These are phyloP conservation scores for Xylaria castorea DNA, from an alignment of 495 filamentous ascomycete genomes.

Conservation along the genomic window DNA sequence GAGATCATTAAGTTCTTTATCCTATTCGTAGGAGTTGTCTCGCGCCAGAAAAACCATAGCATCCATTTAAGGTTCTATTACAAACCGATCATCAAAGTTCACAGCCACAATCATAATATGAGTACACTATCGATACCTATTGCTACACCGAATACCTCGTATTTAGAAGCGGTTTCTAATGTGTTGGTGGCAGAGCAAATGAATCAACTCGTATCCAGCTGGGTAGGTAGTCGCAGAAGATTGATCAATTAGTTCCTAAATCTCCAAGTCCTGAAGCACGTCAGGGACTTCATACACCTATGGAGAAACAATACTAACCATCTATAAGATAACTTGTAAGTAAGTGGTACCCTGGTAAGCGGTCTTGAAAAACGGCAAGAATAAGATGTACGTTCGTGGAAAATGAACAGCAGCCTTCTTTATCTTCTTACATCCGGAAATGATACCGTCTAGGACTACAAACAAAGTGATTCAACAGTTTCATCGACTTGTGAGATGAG, in stretches of 20 bases:
- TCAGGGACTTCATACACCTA: neutral
- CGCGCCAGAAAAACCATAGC: neutral
- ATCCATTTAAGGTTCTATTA: neutral
- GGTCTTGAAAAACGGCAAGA: no score
- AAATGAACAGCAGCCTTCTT: neutral
- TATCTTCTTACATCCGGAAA: neutral
- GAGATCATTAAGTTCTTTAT: neutral
- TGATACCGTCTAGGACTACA: neutral
- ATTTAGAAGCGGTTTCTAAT: neutral
- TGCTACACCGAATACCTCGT: neutral
- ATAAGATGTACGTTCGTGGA: no score
- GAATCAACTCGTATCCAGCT: neutral
- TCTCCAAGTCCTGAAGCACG: neutral
- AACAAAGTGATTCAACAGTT: neutral
- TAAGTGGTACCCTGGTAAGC: no score
- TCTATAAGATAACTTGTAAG: no score
- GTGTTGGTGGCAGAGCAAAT: neutral
- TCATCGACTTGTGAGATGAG: neutral
- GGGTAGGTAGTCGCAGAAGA: neutral
- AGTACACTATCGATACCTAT: neutral
- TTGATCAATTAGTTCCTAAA: neutral
- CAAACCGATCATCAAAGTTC: neutral
- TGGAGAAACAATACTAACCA: no score
- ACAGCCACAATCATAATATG: neutral
- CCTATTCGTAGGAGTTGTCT: neutral